Base-by-base conservation (phyloP, 371 early-diverging fungal genomes). In the Syncephalastrum monosporum region DNA sequence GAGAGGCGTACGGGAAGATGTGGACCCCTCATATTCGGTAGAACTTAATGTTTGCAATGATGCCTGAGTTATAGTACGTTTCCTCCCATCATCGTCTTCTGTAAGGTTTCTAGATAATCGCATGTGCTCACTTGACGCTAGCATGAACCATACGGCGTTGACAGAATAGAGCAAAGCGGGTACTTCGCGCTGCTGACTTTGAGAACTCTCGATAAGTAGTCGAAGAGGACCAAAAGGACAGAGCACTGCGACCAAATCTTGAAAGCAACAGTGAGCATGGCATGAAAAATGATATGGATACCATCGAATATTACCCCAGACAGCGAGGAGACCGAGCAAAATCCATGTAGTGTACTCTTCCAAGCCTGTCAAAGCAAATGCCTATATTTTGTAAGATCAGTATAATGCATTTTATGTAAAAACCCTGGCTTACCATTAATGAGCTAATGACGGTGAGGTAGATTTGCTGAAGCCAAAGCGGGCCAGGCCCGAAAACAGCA, bases 201-300 rank as follows among this genome's bases (percentile, higher is more conserved):
- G 78, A 7, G 91, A 84, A 48, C 86, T 85, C 68, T 94, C 91
- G 51, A 94, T 82, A 7, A 94, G 66, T 24, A 91, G 72, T n/a
- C 89, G 82, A 19, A 94, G 79, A 5, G 94, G 94, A n/a, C 94
- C 94, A 80, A 86, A 93, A 4, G 94, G 94, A 67, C 91, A 91
- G 0, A 94, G 74, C 6, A 94, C 94, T 2, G 94, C 94, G 59
- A 94, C 83, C 54, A 94, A 71, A 74, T 94, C 91, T 90, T 65
- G 5, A 23, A 3, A 45, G n/a, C 21, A 23, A 7, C 41, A 5
- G 23, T 51, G 13, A 51, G 33, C 54, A 54, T 42, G 3, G n/a
- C 8, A 15, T 13, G 8, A 21, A 3, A 38, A 38, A 6, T 3
- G 12, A 17, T 3, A 24, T 1, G 25, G 15, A 15, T 5, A 38